Evolutionary conservation across 495 filamentous ascomycete species (phyloP).

Genomic region (Clavariopsis aquatica): DNA sequence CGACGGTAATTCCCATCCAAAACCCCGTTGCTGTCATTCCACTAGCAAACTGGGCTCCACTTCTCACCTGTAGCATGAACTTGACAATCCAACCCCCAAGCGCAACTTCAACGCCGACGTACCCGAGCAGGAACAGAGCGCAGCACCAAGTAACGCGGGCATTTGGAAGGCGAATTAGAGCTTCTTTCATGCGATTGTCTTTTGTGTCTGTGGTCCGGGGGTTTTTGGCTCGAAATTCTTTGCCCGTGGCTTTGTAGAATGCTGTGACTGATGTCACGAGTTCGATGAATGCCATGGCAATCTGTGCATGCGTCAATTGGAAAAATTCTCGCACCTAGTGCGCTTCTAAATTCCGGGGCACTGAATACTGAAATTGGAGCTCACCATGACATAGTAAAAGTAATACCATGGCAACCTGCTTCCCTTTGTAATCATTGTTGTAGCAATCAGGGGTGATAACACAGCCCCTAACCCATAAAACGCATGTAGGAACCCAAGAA

Average conservation of each 20-base stretch:
- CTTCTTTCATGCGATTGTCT: conserved; percentile 57
- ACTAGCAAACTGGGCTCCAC: conserved; percentile 56
- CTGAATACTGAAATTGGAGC: conserved; percentile 23
- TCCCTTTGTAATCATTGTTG: conserved; percentile 56
- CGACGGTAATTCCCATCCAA: conserved; percentile 66
- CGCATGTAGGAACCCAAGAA: conserved; percentile 60
- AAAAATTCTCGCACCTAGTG: too few species aligned
- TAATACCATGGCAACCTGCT: conserved; percentile 54
- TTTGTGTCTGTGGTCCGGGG: conserved; percentile 45
- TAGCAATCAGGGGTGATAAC: conserved; percentile 59
- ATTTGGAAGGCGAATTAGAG: conserved; percentile 52
- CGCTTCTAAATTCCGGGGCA: too few species aligned
- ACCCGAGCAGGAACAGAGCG: conserved; percentile 73
- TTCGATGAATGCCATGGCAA: conserved; percentile 65
- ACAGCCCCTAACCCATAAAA: conserved; percentile 61
- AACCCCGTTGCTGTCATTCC: conserved; percentile 68
- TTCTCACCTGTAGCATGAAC: conserved; percentile 63
- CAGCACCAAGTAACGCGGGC: conserved; percentile 71
- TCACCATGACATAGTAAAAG: conserved; percentile 65
- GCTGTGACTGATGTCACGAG: conserved; percentile 53
- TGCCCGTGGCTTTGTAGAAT: conserved; percentile 70
- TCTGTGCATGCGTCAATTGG: conserved; percentile 42
- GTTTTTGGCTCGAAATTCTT: conserved; percentile 58
- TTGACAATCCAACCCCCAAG: conserved; percentile 72
- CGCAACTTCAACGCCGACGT: conserved; percentile 83